Conservation (phyloP, 176 grass and related monocot genomes). For the Typha latifolia region DNA sequence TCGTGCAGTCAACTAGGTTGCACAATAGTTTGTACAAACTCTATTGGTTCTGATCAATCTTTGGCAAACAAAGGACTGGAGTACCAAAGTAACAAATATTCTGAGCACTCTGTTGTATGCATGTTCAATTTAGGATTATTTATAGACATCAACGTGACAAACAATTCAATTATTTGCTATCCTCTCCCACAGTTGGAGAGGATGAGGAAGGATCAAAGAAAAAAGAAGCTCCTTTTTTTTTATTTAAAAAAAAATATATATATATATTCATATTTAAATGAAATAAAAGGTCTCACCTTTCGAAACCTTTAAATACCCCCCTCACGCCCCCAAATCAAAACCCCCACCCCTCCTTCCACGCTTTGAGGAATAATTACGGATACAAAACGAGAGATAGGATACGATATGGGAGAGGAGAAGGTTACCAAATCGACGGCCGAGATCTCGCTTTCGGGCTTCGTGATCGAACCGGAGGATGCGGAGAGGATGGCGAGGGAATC, state of each 20-base stretch:
- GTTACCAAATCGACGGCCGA: conserved; percentile 15
- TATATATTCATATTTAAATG: no score
- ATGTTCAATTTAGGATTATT: background rate
- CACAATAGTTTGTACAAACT: background rate
- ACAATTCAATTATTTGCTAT: conserved; percentile 1
- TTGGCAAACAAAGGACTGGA: background rate
- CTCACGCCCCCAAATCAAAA: conserved; percentile 5
- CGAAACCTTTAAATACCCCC: conserved; percentile 48
- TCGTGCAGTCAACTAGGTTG: background rate
- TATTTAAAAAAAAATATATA: no score
- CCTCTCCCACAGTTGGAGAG: background rate
- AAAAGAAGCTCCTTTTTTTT: background rate
- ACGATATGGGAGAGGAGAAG: conserved; percentile 49
- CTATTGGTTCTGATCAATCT: background rate
- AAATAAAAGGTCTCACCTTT: background rate
- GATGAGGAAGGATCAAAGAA: background rate
- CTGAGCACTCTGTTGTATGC: background rate
- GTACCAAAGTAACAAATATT: background rate
- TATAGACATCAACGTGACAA: background rate
- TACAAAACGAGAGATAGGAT: conserved; percentile 18
- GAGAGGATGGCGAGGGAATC: conserved; percentile 35
- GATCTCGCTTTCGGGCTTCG: conserved; percentile 51
- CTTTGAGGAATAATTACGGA: conserved; percentile 21
- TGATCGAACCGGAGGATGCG: conserved; percentile 60
- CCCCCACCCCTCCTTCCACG: conserved; percentile 29